phyloP scores from a whole-genome alignment of 345 rosid species.

The Bruguiera sexangula region DNA sequence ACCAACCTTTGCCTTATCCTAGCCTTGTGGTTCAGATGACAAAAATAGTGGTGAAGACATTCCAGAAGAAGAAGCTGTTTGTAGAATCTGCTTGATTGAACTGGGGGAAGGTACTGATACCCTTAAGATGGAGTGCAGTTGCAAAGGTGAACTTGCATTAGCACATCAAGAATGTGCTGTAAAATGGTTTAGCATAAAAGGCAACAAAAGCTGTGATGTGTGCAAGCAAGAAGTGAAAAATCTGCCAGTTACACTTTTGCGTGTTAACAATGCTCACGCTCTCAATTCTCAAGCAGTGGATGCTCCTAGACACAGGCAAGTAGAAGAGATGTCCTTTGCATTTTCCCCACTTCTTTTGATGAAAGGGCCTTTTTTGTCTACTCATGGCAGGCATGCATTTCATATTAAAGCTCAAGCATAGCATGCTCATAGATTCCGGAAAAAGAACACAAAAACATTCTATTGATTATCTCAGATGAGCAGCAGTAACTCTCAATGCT shows the following conservation, averaged over 20 bases:
- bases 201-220: conserved; percentile 90
- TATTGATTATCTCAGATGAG: too few species aligned
- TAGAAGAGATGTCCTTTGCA: conserved; percentile 13
- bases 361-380: background rate
- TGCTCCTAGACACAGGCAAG: conserved; percentile 57
- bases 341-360: background rate
- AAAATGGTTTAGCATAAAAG: conserved; percentile 98
- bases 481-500: too few species aligned
- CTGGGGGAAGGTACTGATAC: conserved; percentile 83
- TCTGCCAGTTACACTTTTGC: conserved; percentile 90
- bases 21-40: conserved; percentile 69
- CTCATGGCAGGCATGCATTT: too few species aligned
- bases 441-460: too few species aligned
- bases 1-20: conserved; percentile 59
- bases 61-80: conserved; percentile 87
- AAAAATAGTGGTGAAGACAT: conserved; percentile 69
- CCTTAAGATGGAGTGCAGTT: conserved; percentile 95
- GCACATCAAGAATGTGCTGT: conserved; percentile 89
- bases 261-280: conserved; percentile 55
- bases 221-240: conserved; percentile 92
- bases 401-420: too few species aligned
- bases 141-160: conserved; percentile 88
- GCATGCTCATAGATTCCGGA: too few species aligned
- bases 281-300: conserved; percentile 31
- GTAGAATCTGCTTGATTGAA: conserved; percentile 84